phyloP scores from a whole-genome alignment of 495 filamentous ascomycete species.

The Penicillium flavigenum region DNA sequence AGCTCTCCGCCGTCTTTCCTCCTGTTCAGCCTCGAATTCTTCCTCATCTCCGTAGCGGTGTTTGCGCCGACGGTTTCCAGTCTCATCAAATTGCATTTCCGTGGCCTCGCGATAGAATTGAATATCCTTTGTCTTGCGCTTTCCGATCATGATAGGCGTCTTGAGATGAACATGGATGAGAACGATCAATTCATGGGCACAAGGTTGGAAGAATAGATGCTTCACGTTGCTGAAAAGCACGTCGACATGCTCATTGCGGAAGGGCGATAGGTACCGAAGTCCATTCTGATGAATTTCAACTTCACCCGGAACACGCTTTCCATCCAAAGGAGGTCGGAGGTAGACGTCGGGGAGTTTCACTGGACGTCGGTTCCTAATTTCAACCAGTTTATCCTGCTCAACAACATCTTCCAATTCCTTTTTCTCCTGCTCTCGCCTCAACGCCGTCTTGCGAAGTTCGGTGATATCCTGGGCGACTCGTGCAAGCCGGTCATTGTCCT shows the following conservation, averaged over 20 bases:
- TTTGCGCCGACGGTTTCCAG: slow-evolving; percentile 94
- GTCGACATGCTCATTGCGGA: slow-evolving; percentile 81
- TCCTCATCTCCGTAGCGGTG: slow-evolving; percentile 99
- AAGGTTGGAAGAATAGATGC: slow-evolving; percentile 98
- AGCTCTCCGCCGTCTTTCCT: slow-evolving; percentile 88
- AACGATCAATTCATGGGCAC: slow-evolving; percentile 91
- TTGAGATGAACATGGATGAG: slow-evolving; percentile 97
- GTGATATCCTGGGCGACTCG: slow-evolving; percentile 88
- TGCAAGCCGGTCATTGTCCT: slow-evolving; percentile 80
- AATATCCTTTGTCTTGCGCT: slow-evolving; percentile 97
- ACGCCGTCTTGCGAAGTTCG: slow-evolving; percentile 86
- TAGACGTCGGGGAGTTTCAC: slow-evolving; percentile 85
- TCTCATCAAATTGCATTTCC: slow-evolving; percentile 98
- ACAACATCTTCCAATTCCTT: slow-evolving; percentile 99
- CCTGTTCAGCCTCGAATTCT: slow-evolving; percentile 97
- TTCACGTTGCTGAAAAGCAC: slow-evolving; percentile 98
- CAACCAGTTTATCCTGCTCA: slow-evolving; percentile 94
- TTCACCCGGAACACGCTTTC: slow-evolving; percentile 91
- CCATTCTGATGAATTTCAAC: slow-evolving; percentile 98
- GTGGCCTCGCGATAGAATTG: slow-evolving; percentile 99
- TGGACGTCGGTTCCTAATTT: slow-evolving; percentile 88
- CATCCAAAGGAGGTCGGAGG: slow-evolving; percentile 90
- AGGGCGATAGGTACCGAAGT: slow-evolving; percentile 91
- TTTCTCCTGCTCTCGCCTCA: slow-evolving; percentile 93
- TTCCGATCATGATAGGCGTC: slow-evolving; percentile 97